Percentiles rank a stretch among this genome's conserved stretches.
These are phyloP conservation scores for Salix suchowensis DNA, from an alignment of 345 rosid species.

Conservation along the genomic window DNA sequence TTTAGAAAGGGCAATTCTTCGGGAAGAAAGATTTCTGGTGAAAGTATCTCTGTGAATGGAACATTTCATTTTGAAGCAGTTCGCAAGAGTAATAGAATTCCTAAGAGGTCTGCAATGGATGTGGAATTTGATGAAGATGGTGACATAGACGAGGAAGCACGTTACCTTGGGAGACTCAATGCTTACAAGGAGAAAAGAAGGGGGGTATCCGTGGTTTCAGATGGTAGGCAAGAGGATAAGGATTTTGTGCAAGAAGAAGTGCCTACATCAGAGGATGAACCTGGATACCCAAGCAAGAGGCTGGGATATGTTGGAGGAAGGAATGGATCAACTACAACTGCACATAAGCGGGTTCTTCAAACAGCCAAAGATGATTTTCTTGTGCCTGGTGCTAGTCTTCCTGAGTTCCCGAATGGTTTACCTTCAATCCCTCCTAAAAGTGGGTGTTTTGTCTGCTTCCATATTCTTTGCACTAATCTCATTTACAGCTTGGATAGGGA, in stretches of 20 bases:
- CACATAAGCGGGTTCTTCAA: not conserved
- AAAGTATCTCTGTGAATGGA: constrained; percentile 6
- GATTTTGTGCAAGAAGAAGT: constrained; percentile 9
- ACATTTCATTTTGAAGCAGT: constrained; percentile 10
- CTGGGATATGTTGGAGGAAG: constrained; percentile 11
- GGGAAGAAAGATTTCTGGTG: constrained; percentile 17
- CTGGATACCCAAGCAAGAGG: constrained; percentile 9
- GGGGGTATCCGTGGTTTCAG: not conserved
- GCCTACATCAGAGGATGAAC: constrained; percentile 9
- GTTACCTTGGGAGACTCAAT: constrained; percentile 15
- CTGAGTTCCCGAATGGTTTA: constrained; percentile 27
- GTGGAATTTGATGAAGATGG: constrained; percentile 15
- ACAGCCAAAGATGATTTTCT: constrained; percentile 1
- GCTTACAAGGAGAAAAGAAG: not conserved
- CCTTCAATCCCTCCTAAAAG: constrained; percentile 23
- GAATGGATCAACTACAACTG: not conserved
- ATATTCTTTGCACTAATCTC: not conserved
- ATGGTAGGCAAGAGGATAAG: constrained; percentile 11
- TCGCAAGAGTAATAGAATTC: constrained; percentile 21
- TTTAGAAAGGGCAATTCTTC: not conserved
- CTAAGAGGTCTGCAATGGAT: constrained; percentile 25
- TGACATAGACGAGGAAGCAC: constrained; percentile 14
- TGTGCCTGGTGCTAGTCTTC: not conserved
- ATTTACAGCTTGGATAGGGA: not conserved
- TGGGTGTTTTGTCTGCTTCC: not conserved